Evolutionary conservation across 495 filamentous ascomycete genomes (phyloP).

Genomic region (Penicillium silybi): DNA sequence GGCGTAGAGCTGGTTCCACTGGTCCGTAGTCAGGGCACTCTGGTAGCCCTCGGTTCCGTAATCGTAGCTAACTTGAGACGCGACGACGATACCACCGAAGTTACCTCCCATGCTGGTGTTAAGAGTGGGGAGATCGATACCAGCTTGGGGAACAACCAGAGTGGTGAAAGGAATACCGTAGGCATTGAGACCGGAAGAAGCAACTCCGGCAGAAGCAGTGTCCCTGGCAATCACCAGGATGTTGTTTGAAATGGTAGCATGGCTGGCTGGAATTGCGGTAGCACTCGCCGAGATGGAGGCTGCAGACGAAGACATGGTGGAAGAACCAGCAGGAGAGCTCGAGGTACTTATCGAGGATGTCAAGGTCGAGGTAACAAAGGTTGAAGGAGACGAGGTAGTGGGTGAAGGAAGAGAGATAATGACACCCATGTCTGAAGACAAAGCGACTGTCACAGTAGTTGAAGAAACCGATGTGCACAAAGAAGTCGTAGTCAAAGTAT

Average conservation of each 20-base stretch:
- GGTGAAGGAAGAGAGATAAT: slow-evolving; percentile 12
- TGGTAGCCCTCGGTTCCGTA: slow-evolving; percentile 40
- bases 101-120: slow-evolving; percentile 49
- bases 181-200: slow-evolving; percentile 53
- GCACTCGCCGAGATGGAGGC: slow-evolving; percentile 17
- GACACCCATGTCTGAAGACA: slow-evolving; percentile 8
- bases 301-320: slow-evolving; percentile 27
- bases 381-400: slow-evolving; percentile 8
- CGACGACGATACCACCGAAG: slow-evolving; percentile 54
- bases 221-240: slow-evolving; percentile 58
- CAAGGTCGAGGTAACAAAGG: slow-evolving; percentile 12
- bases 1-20: slow-evolving; percentile 53
- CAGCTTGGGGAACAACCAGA: slow-evolving; percentile 49
- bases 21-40: slow-evolving; percentile 53
- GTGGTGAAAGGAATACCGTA: slow-evolving; percentile 59
- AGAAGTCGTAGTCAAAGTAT: slow-evolving; percentile 8
- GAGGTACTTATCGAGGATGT: not conserved
- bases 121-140: slow-evolving; percentile 48
- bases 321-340: not conserved
- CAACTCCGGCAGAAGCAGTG: slow-evolving; percentile 38
- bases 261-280: slow-evolving; percentile 17
- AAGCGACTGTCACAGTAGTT: slow-evolving; percentile 4
- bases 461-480: too few relatives aligned
- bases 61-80: slow-evolving; percentile 55
- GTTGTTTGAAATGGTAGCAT: slow-evolving; percentile 37